Base-by-base conservation (phyloP, 345 rosid species). In the Syzygium grande region DNA sequence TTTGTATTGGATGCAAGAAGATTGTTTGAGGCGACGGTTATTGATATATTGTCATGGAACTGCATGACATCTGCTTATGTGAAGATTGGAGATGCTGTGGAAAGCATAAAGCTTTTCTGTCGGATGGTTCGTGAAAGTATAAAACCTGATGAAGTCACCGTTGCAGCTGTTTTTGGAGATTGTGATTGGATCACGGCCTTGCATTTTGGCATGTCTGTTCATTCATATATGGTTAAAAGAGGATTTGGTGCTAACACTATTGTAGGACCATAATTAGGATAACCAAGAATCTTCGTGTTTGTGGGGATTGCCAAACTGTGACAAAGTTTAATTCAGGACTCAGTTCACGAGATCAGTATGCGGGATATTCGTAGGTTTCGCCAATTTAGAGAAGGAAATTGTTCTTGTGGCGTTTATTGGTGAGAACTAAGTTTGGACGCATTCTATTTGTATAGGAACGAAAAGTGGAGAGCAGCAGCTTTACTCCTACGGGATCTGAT, bases 161-260 rank as follows among this genome's bases (percentile, higher is more conserved):
- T 88, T 85, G 85, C 73, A 6, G 61, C 56, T 88, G 89, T 87
- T n/a, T 90, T 90, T 58, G 91, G 88, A 49, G 89, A 87, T 61
- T 89, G 91, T 88, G 80, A 56, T 63, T 88, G 80, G 68, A 86
- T 90, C 86, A 89, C 89, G 29, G 88, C 93, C 41, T 53, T 91
- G 87, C 89, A 88, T 55, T 90, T 89, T 77, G 93, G 91, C 34
- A 87, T 85, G 87, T 86, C 84, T 54, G 89, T 91, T 56, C 91
- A 90, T 85, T 89, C 91, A 2, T 68, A 51, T 88, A 59, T 87
- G 38, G 52, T 29, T 27, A 87, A 85, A 90, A 87, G 65, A 83
- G 90, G 90, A 68, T 88, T 84, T 86, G 51, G 86, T 63, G 79
- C 84, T 3, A 88, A 30, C 22, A 43, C 85, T 51, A 12, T 77